These are phyloP conservation scores for Zygosaccharomyces sapae DNA, from an alignment of 1,139 yeast genomes.

Conservation along the genomic window DNA sequence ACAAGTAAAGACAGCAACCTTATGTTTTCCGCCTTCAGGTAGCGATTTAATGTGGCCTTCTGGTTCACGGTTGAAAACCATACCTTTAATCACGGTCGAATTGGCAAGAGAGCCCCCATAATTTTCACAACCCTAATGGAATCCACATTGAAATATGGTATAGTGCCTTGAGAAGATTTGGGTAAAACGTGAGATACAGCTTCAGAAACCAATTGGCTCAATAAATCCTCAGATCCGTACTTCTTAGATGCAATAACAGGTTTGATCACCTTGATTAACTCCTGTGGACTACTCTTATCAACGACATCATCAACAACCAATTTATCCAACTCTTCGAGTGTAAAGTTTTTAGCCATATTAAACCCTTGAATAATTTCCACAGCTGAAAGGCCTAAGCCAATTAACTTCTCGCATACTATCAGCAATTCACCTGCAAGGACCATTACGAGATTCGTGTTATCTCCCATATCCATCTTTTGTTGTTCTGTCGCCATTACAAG, in stretches of 20 bases:
- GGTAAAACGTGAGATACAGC: slow-evolving; percentile 83
- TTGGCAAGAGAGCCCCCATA: slow-evolving; percentile 80
- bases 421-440: slow-evolving; percentile 88
- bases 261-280: slow-evolving; percentile 69
- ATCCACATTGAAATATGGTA: slow-evolving; percentile 73
- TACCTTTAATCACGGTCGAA: slow-evolving; percentile 85
- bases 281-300: slow-evolving; percentile 50
- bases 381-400: slow-evolving; percentile 82
- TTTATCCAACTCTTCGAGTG: slow-evolving; percentile 61
- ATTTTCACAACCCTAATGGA: slow-evolving; percentile 91
- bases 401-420: slow-evolving; percentile 74
- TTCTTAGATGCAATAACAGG: slow-evolving; percentile 94
- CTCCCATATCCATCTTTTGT: slow-evolving; percentile 90
- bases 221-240: slow-evolving; percentile 76
- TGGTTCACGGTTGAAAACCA: slow-evolving; percentile 97
- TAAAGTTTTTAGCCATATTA: slow-evolving; percentile 73
- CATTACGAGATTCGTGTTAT: slow-evolving; percentile 66
- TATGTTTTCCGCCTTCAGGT: slow-evolving; percentile 47
- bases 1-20: slow-evolving; percentile 89
- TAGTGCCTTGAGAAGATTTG: slow-evolving; percentile 42
- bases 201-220: slow-evolving; percentile 77
- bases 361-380: slow-evolving; percentile 89
- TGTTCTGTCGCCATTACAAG: slow-evolving; percentile 96
- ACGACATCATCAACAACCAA: slow-evolving; percentile 61
- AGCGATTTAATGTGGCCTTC: slow-evolving; percentile 80